Evolutionary conservation across 345 rosid species (phyloP), one percentile per base, ranked within the genome.

Genomic region (Brassica cretica): DNA sequence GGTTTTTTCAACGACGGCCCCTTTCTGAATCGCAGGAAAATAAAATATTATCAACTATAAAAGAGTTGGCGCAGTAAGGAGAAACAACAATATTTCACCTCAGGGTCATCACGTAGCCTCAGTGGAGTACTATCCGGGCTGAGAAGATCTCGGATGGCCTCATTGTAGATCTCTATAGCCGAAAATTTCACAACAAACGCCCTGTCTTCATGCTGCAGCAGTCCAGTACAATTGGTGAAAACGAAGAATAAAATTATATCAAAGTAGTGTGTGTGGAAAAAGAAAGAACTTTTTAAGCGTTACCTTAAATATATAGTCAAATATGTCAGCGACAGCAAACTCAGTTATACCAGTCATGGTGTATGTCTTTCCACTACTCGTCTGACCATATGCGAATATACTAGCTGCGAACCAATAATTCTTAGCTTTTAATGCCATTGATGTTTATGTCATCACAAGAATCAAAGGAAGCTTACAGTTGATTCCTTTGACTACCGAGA

Each of bases 301-400:
- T 89, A 91, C 99, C 88, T 69, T 87, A 53, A 86, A 76, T 73
- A 93, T 85, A 77, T 91, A 90, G 80, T 92, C 94, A 85, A 89
- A 95, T 82, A 95, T 91, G 76, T 95, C 99, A 56, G 97, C 90
- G 39, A 86, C 97, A 0, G 97, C 83, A 75, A 76, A 84, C 85
- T 93, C 97, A 3, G 99, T 91, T 75, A 95, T 91, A 79, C 99
- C 97, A 83, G 85, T 82, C 98, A 95, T 95, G 19, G 99, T 95
- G 84, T 94, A 91, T 14, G 98, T 94, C 91, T 94, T 94, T 81
- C 98, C 98, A 81, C 98, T 94, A 89, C 98, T 91, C 27, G 99
- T 95, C 86, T 95, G 98, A 44, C 99, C 99, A 85, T 95, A 95
- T 5, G 99, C 99, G 78, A 95, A 95, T 33, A 95, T 88, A 79